phyloP scores from a whole-genome alignment of 2,329 filamentous ascomycete species.

The Fusarium armeniacum region DNA sequence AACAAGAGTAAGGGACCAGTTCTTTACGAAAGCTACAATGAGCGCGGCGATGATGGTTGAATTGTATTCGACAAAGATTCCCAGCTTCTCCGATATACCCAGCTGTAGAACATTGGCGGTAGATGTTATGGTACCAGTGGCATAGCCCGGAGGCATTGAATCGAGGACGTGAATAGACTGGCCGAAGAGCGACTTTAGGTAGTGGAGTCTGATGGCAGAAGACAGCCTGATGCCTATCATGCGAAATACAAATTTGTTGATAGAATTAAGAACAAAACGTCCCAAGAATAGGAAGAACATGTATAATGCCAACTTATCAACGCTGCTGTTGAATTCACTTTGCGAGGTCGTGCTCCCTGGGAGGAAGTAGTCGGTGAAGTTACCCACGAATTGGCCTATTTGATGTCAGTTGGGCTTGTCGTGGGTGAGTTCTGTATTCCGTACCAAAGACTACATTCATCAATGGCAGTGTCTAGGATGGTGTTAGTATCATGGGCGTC shows the following conservation, averaged over 20 bases:
- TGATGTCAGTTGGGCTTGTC: not conserved
- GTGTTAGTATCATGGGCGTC: not conserved
- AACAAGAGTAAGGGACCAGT: slow-evolving; percentile 72
- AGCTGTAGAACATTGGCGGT: slow-evolving; percentile 75
- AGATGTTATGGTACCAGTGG: slow-evolving; percentile 73
- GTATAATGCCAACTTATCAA: slow-evolving; percentile 70
- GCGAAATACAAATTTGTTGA: slow-evolving; percentile 72
- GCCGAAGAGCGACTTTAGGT: slow-evolving; percentile 72
- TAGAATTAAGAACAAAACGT: slow-evolving; percentile 73
- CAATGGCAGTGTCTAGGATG: slow-evolving; percentile 63
- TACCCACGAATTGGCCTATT: slow-evolving; percentile 60
- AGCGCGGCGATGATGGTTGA: slow-evolving; percentile 67
- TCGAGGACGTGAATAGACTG: slow-evolving; percentile 78
- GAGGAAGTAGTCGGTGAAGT: slow-evolving; percentile 63
- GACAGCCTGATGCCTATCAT: slow-evolving; percentile 74
- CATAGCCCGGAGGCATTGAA: slow-evolving; percentile 72
- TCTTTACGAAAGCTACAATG: slow-evolving; percentile 69
- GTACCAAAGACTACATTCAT: slow-evolving; percentile 72
- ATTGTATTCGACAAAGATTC: slow-evolving; percentile 68
- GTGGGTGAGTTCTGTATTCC: not conserved
- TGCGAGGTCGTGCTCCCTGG: slow-evolving; percentile 51
- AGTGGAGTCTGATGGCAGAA: slow-evolving; percentile 72
- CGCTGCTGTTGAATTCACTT: slow-evolving; percentile 56
- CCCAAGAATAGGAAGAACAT: slow-evolving; percentile 79
- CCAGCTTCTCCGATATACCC: slow-evolving; percentile 74